Evolutionary conservation across 1,139 yeast species (phyloP), one percentile per base, ranked within the genome.

Genomic region (Scheffersomyces lignicola): DNA sequence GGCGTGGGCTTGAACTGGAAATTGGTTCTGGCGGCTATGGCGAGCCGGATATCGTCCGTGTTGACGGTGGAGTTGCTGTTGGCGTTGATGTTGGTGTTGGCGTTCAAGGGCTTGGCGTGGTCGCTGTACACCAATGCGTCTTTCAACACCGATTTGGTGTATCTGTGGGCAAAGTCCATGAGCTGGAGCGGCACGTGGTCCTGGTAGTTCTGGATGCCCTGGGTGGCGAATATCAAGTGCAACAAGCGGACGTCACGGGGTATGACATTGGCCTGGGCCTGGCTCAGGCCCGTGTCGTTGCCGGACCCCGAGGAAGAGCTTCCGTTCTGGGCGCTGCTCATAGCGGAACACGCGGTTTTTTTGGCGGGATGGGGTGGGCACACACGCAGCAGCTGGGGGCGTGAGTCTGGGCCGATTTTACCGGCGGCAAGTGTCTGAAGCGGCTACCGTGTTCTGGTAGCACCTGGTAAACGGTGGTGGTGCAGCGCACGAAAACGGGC

Each of bases 1-100:
- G 96, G 96, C 1, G 94, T 83, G 1, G 97, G 97, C 58, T 88
- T 89, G 70, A 92, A 92, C 58, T 92, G 97, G 56, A 89, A 88
- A 56, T 87, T 89, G 13, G 95, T 87, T 39, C 96, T 71, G 0
- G 98, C 94, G 1, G 95, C 95, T 17, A 92, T 88, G 1, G 97
- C 97, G 45, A 92, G 70, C 45, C 97, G 73, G 33, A 92, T 75
- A 53, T 94, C 98, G 44, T 94, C 97, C 4, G 94, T 86, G 11
- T 88, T 78, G 13, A 90, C 71, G 2, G 77, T 74, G 5, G 73
- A 62, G 42, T 64, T 66, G 43, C 74, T 48, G 32, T 51, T 62
- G 12, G 74, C 54, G 31, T 60, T 68, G 28, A 60, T 49, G 49
- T 58, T 49, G 10, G 65, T 46, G 25, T 58, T 62, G 23, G 67